Percentiles rank a stretch among this genome's conserved stretches.
phyloP scores from a whole-genome alignment of 208 protist genomes.

The Trichomonas tenax region DNA sequence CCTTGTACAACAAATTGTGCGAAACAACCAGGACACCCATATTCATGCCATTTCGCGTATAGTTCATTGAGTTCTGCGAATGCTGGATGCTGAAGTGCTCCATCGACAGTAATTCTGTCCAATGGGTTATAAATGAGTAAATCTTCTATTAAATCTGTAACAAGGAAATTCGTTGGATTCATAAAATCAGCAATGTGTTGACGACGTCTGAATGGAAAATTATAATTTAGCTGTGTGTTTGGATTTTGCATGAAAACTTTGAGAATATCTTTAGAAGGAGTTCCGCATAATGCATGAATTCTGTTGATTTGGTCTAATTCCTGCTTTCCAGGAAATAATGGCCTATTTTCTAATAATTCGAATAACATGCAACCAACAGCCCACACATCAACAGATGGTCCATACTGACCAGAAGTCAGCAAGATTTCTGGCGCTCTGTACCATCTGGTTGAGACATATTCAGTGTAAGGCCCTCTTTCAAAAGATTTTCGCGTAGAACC shows the following conservation, averaged over 20 bases:
- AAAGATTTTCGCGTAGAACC: neutral
- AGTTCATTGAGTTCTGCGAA: neutral
- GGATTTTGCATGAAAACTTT: neutral
- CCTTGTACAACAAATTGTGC: too few relatives aligned
- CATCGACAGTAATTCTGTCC: neutral
- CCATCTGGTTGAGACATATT: constrained; percentile 14
- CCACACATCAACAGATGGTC: constrained; percentile 30
- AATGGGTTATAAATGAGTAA: neutral
- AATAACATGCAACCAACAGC: constrained; percentile 34
- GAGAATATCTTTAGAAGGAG: neutral
- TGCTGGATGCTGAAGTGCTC: neutral
- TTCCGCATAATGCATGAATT: neutral
- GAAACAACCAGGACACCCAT: too few relatives aligned
- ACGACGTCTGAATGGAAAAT: neutral
- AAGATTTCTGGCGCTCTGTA: neutral
- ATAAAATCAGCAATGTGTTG: neutral
- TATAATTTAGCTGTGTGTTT: neutral
- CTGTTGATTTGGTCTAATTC: neutral
- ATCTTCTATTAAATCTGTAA: neutral
- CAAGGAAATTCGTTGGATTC: too few relatives aligned
- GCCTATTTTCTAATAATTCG: constrained; percentile 27
- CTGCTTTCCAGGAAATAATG: constrained; percentile 30
- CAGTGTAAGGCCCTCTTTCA: neutral
- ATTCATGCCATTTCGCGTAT: too few relatives aligned
- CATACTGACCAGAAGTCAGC: neutral